Evolutionary conservation across 108 stramenopile genomes (phyloP).

Genomic region (Cyclotella atomus): DNA sequence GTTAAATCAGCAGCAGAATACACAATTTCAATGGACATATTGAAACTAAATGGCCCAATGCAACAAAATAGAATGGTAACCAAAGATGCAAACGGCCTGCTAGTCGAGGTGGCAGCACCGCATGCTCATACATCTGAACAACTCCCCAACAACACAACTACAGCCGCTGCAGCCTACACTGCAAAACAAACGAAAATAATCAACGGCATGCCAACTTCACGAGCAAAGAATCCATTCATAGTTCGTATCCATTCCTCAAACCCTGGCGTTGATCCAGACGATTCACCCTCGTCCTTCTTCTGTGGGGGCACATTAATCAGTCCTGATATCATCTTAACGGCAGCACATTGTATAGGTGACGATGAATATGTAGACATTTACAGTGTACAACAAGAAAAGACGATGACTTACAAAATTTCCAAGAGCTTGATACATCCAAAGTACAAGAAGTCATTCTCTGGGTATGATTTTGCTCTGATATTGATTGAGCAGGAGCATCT

Average conservation of each 20-base stretch:
- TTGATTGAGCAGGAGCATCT: constrained; percentile 12
- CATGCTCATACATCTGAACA: neutral
- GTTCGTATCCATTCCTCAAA: constrained; percentile 16
- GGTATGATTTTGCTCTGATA: constrained; percentile 22
- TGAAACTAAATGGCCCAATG: neutral
- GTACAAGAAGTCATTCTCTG: constrained; percentile 10
- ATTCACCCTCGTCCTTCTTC: neutral
- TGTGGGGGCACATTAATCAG: constrained; percentile 29
- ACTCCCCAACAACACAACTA: neutral
- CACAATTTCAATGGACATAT: neutral
- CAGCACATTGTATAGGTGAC: constrained; percentile 28
- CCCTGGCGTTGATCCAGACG: constrained; percentile 4
- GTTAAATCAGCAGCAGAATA: neutral
- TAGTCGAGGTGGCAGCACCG: constrained; percentile 6
- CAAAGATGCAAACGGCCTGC: constrained; percentile 9
- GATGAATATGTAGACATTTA: constrained; percentile 16
- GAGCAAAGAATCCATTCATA: constrained; percentile 17
- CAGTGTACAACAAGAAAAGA: neutral
- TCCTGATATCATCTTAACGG: constrained; percentile 20
- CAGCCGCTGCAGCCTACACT: neutral
- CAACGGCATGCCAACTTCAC: constrained; percentile 13
- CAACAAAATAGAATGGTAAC: neutral
- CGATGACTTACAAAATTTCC: constrained; percentile 3
- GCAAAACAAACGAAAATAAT: constrained; percentile 20
- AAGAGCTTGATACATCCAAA: constrained; percentile 35